phyloP scores from a whole-genome alignment of 345 rosid species.

The Combretum micranthum region DNA sequence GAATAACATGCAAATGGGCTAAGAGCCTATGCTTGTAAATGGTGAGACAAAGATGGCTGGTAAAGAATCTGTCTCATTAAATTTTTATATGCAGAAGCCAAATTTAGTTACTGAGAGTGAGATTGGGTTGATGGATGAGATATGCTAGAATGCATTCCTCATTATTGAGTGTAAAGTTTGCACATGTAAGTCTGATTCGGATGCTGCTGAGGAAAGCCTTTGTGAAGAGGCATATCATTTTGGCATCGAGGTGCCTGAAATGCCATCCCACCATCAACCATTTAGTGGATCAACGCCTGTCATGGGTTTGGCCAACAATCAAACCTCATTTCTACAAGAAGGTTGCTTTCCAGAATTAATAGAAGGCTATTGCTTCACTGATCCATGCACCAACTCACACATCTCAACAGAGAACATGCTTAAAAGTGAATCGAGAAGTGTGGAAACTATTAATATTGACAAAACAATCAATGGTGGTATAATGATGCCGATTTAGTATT shows the following conservation, averaged over 20 bases:
- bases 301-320: slow-evolving; percentile 40
- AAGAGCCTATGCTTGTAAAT: slow-evolving; percentile 30
- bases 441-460: slow-evolving; percentile 34
- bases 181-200: slow-evolving; percentile 30
- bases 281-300: slow-evolving; percentile 32
- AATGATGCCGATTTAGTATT: slow-evolving; percentile 43
- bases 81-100: slow-evolving; percentile 30
- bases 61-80: slow-evolving; percentile 23
- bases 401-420: slow-evolving; percentile 33
- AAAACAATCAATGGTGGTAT: slow-evolving; percentile 68
- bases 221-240: slow-evolving; percentile 33
- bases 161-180: slow-evolving; percentile 32
- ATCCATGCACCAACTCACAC: slow-evolving; percentile 48
- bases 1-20: slow-evolving; percentile 51
- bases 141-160: slow-evolving; percentile 62
- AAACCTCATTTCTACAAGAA: slow-evolving; percentile 39
- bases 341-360: slow-evolving; percentile 60
- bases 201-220: slow-evolving; percentile 23
- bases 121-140: slow-evolving; percentile 71
- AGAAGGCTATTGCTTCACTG: slow-evolving; percentile 72
- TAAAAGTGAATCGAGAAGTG: slow-evolving; percentile 22
- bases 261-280: slow-evolving; percentile 22
- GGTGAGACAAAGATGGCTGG: slow-evolving; percentile 18
- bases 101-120: slow-evolving; percentile 23
- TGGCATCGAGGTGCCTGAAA: slow-evolving; percentile 31